Percentiles rank a stretch among this genome's conserved stretches.
Conservation (phyloP, 2,329 filamentous ascomycete species). For the Decorospora gaudefroyi region DNA sequence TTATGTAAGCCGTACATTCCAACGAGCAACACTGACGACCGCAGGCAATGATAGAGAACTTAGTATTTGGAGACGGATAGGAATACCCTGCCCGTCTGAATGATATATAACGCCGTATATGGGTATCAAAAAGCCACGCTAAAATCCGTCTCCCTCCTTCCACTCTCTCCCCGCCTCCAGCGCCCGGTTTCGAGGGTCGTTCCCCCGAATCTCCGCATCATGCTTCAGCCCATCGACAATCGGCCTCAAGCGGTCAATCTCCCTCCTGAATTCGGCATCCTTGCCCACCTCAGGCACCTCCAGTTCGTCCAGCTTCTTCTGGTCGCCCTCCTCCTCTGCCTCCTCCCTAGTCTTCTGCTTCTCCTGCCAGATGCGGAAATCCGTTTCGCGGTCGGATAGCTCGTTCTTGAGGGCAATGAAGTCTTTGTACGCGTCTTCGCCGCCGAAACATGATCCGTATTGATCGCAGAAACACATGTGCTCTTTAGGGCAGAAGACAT, state of each 20-base stretch:
- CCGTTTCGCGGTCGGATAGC: conserved; percentile 48
- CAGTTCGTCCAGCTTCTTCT: conserved; percentile 40
- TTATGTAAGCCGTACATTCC: conserved; percentile 24
- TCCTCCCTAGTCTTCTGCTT: conserved; percentile 46
- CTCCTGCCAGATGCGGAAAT: conserved; percentile 50
- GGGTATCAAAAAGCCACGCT: conserved; percentile 25
- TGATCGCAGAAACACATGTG: conserved; percentile 67
- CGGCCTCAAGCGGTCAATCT: conserved; percentile 52
- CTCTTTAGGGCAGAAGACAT: conserved; percentile 57
- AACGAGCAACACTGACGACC: too few relatives aligned
- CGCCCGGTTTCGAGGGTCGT: conserved; percentile 58
- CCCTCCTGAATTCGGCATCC: conserved; percentile 50
- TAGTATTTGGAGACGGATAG: too few relatives aligned
- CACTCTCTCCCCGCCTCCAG: conserved; percentile 58
- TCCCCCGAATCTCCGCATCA: conserved; percentile 57
- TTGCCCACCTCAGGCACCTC: conserved; percentile 50
- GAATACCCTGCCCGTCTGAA: too few relatives aligned
- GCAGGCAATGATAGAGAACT: too few relatives aligned
- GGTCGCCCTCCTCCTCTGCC: conserved; percentile 29
- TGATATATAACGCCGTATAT: too few relatives aligned
- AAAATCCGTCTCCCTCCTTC: conserved; percentile 62
- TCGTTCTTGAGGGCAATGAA: conserved; percentile 55
- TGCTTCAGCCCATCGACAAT: conserved; percentile 50
- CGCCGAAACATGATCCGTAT: conserved; percentile 65
- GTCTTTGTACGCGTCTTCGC: conserved; percentile 53